Conservation (phyloP, 805 yeast species). For the Candida oleophila region DNA sequence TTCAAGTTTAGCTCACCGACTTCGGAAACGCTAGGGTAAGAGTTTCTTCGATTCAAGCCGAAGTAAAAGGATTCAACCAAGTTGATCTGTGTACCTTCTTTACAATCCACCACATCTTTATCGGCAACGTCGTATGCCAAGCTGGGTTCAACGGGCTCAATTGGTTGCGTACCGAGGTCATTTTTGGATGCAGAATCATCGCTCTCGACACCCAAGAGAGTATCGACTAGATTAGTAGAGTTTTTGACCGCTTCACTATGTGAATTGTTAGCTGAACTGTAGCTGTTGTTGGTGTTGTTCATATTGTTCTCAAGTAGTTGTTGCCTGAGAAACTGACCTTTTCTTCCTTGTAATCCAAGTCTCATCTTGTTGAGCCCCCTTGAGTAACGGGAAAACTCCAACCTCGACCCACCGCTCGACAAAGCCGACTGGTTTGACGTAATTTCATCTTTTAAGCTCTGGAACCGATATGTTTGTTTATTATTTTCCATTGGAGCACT, state of each 20-base stretch:
- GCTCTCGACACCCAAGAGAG: constrained; percentile 3
- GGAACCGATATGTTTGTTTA: constrained; percentile 21
- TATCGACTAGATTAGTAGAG: constrained; percentile 11
- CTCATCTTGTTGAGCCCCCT: constrained; percentile 36
- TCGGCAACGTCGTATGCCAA: too few relatives aligned
- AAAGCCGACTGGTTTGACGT: constrained; percentile 15
- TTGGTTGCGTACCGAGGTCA: neutral
- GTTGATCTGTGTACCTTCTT: too few relatives aligned
- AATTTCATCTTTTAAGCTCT: constrained; percentile 35
- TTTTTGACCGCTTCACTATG: neutral
- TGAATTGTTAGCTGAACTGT: neutral
- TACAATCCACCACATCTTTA: too few relatives aligned
- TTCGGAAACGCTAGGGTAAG: constrained; percentile 25
- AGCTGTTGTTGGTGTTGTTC: neutral
- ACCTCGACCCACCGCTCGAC: constrained; percentile 7
- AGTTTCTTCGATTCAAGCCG: constrained; percentile 32
- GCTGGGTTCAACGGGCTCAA: too few relatives aligned
- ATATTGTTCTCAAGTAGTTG: constrained; percentile 1
- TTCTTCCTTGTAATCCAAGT: constrained; percentile 29
- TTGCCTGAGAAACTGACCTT: constrained; percentile 1
- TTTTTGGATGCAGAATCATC: neutral
- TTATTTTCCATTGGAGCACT: neutral
- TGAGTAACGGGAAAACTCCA: constrained; percentile 23
- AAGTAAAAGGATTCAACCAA: neutral
- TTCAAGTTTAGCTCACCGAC: constrained; percentile 17